Evolutionary conservation across 148 eudicot species (phyloP).

Genomic region (Arbutus unedo): DNA sequence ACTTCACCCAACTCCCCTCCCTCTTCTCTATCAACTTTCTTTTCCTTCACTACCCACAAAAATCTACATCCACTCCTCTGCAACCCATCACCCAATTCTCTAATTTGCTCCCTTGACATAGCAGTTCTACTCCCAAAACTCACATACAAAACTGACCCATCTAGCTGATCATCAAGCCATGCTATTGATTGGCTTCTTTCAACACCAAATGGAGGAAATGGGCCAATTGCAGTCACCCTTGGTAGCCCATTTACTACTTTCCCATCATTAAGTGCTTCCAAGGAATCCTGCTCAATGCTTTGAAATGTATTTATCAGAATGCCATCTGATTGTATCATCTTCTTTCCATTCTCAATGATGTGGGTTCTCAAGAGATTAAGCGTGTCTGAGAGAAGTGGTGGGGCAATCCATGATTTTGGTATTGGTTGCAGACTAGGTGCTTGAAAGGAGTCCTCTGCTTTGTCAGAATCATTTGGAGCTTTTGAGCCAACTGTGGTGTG

Average conservation of each 20-base stretch:
- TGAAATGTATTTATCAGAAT: constrained; percentile 26
- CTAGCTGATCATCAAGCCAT: constrained; percentile 22
- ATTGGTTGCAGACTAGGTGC: neutral
- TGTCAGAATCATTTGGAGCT: neutral
- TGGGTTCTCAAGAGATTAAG: constrained; percentile 10
- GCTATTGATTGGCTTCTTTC: neutral
- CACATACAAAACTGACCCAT: constrained; percentile 18
- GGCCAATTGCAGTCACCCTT: constrained; percentile 25
- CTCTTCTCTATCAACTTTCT: constrained; percentile 15
- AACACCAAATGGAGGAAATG: constrained; percentile 14
- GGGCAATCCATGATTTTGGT: constrained; percentile 21
- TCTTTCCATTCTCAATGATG: constrained; percentile 8
- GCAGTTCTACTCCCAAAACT: constrained; percentile 20
- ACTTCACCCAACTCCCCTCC: constrained; percentile 7
- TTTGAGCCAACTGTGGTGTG: neutral
- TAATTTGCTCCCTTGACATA: constrained; percentile 17
- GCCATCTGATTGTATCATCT: constrained; percentile 11
- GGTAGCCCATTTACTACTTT: constrained; percentile 14
- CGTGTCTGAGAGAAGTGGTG: constrained; percentile 12
- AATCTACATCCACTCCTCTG: constrained; percentile 13
- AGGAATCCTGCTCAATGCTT: constrained; percentile 21
- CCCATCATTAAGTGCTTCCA: constrained; percentile 22
- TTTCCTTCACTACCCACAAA: constrained; percentile 15
- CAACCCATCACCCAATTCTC: constrained; percentile 16
- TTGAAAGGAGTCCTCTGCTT: neutral